Evolutionary conservation across 768 basidiomycete genomes (phyloP).

Genomic region (Gautieria morchelliformis): DNA sequence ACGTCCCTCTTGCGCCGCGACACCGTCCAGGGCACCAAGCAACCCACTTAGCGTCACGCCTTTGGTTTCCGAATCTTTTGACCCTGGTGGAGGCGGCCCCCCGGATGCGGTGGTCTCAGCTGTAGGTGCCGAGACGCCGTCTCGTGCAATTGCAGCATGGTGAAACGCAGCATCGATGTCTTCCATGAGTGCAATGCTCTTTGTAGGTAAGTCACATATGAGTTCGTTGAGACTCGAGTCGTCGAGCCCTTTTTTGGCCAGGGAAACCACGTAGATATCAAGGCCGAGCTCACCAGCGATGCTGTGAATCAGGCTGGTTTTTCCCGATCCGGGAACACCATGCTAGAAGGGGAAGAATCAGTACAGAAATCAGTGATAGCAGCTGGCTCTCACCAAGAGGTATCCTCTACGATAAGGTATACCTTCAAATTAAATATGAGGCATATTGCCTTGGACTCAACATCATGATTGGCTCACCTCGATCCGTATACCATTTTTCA

Average conservation of each 20-base stretch:
- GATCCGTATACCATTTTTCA: constrained; percentile 62
- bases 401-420: constrained; percentile 79
- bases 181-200: constrained; percentile 73
- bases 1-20: constrained; percentile 75
- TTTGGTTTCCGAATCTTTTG: constrained; percentile 6
- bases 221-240: constrained; percentile 49
- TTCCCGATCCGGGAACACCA: constrained; percentile 70
- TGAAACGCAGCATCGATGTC: constrained; percentile 76
- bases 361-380: constrained; percentile 14
- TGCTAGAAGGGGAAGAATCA: constrained; percentile 27
- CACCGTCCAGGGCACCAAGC: constrained; percentile 71
- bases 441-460: neutral
- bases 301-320: constrained; percentile 68
- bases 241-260: constrained; percentile 54
- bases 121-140: constrained; percentile 9
- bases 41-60: constrained; percentile 63
- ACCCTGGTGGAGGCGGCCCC: neutral
- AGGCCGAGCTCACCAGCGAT: constrained; percentile 71
- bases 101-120: neutral
- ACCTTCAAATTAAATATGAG: constrained; percentile 10
- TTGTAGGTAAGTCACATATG: constrained; percentile 54
- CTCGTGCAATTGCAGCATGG: constrained; percentile 27
- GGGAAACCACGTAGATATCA: constrained; percentile 63
- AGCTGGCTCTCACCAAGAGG: constrained; percentile 35
- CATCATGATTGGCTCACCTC: constrained; percentile 30